A percentile compares a stretch with the other conserved stretches of the same genome.
These are phyloP conservation scores for Crotalaria pallida DNA, from an alignment of 306 rosid genomes.

Conservation along the genomic window DNA sequence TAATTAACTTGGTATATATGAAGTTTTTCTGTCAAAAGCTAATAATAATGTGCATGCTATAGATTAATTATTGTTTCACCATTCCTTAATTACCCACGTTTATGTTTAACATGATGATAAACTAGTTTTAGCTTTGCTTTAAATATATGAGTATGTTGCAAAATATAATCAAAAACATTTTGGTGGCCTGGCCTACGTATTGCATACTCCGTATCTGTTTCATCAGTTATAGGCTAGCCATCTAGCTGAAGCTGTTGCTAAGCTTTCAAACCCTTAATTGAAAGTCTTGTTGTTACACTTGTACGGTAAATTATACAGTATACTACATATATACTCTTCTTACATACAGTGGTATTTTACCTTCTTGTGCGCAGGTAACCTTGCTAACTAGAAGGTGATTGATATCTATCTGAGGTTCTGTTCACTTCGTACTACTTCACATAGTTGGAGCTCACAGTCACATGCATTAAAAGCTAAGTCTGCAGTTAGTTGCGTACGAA, in stretches of 20 bases:
- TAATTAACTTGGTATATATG: background rate
- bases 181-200: background rate
- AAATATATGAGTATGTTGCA: background rate
- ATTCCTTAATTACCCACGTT: background rate
- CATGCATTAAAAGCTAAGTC: slow-evolving; percentile 23
- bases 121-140: slow-evolving; percentile 8
- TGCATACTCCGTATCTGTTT: too few species aligned
- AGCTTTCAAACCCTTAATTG: background rate
- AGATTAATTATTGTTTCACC: background rate
- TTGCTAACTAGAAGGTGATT: background rate
- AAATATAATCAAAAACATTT: slow-evolving; percentile 6
- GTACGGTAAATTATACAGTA: too few species aligned
- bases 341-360: background rate
- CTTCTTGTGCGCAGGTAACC: slow-evolving; percentile 5
- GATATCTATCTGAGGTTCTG: background rate
- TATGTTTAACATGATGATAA: background rate
- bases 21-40: background rate
- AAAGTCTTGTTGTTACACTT: background rate
- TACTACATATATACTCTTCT: background rate
- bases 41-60: too few species aligned
- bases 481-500: background rate
- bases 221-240: background rate
- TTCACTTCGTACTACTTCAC: background rate
- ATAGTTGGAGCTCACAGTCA: background rate
- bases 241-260: background rate